A percentile compares a stretch with the other conserved stretches of the same genome.
These are phyloP conservation scores for Omphalotus guepiniiformis DNA, from an alignment of 768 basidiomycete genomes.

Conservation along the genomic window DNA sequence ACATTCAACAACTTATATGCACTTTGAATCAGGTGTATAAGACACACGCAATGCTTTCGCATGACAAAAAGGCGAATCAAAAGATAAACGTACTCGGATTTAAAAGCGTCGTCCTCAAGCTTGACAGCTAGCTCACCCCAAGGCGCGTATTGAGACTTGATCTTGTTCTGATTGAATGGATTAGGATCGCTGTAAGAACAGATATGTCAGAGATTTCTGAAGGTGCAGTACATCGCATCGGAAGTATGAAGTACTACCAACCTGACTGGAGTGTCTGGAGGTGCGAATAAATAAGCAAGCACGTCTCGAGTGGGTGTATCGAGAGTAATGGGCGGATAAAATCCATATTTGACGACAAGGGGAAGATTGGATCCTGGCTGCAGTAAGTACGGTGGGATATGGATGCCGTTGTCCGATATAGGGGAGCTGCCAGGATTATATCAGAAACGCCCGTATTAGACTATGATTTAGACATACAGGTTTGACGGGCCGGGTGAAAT, in stretches of 20 bases:
- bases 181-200: conserved; percentile 33
- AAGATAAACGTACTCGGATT: conserved; percentile 70
- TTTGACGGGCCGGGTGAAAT: conserved; percentile 33
- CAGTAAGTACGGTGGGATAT: conserved; percentile 16
- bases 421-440: conserved; percentile 17
- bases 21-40: conserved; percentile 18
- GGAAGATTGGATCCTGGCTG: conserved; percentile 24
- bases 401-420: conserved; percentile 23
- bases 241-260: conserved; percentile 26
- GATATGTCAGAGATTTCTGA: too few species aligned
- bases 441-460: conserved; percentile 7
- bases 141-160: conserved; percentile 49
- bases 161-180: conserved; percentile 29
- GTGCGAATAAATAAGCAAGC: conserved; percentile 69
- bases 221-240: conserved; percentile 11
- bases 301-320: conserved; percentile 63
- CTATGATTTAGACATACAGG: conserved; percentile 27
- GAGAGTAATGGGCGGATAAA: conserved; percentile 48
- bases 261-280: conserved; percentile 52
- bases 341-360: conserved; percentile 44
- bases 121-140: conserved; percentile 77
- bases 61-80: conserved; percentile 24
- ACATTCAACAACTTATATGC: too few species aligned
- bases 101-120: conserved; percentile 68
- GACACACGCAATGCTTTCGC: conserved; percentile 27